Base-by-base conservation (phyloP, 2,329 filamentous ascomycete genomes). In the Trichoderma sp. region DNA sequence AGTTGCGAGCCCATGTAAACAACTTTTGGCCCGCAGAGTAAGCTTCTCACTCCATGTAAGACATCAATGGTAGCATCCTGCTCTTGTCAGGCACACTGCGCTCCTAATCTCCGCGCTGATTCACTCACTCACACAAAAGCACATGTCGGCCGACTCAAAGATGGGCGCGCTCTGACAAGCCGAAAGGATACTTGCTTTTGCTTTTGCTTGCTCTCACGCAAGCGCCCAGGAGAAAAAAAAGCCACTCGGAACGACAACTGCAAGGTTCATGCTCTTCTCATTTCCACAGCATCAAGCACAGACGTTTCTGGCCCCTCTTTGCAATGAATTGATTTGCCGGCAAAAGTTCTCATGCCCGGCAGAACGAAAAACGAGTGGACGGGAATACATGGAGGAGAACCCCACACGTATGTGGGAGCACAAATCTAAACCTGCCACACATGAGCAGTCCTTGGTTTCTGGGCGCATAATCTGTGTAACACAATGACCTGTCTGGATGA, bases 401-500 rank as follows among this genome's bases (percentile, higher is more conserved):
- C 68, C 68, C 56, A 45, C 56, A 62, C n/a, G 24, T 7, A 31
- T 63, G 53, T 16, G 56, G 56, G 27, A 71, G 56, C 56, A 62
- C 53, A 62, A 71, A 63, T 71, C 53, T 71, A 63, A 33, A 14
- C n/a, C 68, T 45, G 56, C 56, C 56, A 62, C 56, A 63, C 56
- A 67, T 18, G 35, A 71, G 53, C 12, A 9, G 68, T 33, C 27
- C 35, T 71, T 63, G 35, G 56, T 45, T 27, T 29, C 60, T 62
- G 18, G 68, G 68, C 56, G 68, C 68, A 63, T 71, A 71, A 71
- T 7, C n/a, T 62, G 68, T 45, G 68, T 71, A 62, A 71, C 68
- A 33, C 68, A 71, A 31, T 33, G 35, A 63, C 56, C 50, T 62
- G 56, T 18, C 53, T 27, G 35, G 56, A 16, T 45, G 27, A 53